Evolutionary conservation across 495 filamentous ascomycete genomes (phyloP).

Genomic region (Neurospora pannonica): DNA sequence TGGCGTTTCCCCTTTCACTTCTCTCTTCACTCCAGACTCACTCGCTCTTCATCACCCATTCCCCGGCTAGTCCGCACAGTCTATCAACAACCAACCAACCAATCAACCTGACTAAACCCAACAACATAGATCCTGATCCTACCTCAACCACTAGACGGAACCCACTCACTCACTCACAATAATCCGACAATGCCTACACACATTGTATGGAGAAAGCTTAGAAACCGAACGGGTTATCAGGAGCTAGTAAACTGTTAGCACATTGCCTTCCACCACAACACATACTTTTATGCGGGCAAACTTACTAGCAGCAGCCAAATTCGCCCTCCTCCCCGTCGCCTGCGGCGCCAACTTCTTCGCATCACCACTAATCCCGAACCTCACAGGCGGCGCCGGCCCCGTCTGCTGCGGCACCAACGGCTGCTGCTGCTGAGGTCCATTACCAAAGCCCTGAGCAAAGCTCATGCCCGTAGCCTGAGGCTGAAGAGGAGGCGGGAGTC

Average conservation of each 20-base stretch:
- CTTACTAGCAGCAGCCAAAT: conserved; percentile 92
- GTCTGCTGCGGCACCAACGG: conserved; percentile 80
- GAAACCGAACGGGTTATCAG: conserved; percentile 18
- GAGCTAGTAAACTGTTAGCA: conserved; percentile 8
- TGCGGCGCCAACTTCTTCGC: conserved; percentile 76
- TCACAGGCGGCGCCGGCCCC: conserved; percentile 79
- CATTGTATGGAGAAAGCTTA: not conserved
- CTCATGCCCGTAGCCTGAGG: conserved; percentile 39
- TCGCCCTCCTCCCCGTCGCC: conserved; percentile 81
- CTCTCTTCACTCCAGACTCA: not conserved
- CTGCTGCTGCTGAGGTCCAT: conserved; percentile 44
- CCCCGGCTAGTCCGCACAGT: not conserved
- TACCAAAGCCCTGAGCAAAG: conserved; percentile 47
- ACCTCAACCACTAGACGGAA: not conserved
- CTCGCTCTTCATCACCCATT: not conserved
- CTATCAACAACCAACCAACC: not conserved
- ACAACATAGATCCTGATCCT: not conserved
- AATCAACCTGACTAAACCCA: not conserved
- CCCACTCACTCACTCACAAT: not conserved
- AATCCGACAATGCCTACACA: not conserved
- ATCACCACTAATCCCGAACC: conserved; percentile 70
- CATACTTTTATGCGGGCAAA: not conserved
- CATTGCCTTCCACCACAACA: not conserved
- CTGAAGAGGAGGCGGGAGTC: conserved; percentile 39
- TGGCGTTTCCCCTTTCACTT: not conserved